phyloP scores from a whole-genome alignment of 305 asterid genomes.

The Fraxinus greggii region DNA sequence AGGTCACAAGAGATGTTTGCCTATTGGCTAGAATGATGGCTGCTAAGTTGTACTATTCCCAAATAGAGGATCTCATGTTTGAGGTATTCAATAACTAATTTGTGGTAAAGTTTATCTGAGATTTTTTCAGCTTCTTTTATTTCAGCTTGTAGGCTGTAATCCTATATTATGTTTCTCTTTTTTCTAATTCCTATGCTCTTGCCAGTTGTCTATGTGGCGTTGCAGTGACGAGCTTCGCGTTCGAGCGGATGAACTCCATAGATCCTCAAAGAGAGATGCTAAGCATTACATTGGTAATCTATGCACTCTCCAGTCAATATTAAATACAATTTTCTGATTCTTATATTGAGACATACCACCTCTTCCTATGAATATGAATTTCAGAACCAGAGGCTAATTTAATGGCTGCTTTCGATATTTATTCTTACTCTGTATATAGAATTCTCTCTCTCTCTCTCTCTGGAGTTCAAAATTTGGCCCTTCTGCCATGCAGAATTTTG shows the following conservation, averaged over 20 bases:
- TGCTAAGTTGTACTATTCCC: slow-evolving; percentile 34
- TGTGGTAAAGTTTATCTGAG: neutral
- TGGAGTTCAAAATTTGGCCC: neutral
- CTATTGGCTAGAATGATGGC: slow-evolving; percentile 44
- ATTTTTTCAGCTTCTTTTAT: neutral
- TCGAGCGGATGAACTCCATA: slow-evolving; percentile 43
- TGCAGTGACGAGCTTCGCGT: slow-evolving; percentile 52
- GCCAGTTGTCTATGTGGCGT: slow-evolving; percentile 61
- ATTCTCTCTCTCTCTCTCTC: neutral
- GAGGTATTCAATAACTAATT: slow-evolving; percentile 23
- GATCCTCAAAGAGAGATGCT: slow-evolving; percentile 50
- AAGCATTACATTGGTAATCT: slow-evolving; percentile 50
- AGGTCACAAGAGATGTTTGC: slow-evolving; percentile 38
- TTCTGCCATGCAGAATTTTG: slow-evolving; percentile 43
- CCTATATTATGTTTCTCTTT: neutral
- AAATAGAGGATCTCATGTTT: slow-evolving; percentile 40
- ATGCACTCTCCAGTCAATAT: neutral
- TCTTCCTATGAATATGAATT: neutral
- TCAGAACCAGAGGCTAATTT: neutral
- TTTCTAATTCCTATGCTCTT: slow-evolving; percentile 9
- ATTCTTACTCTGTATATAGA: neutral
- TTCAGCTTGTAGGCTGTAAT: neutral
- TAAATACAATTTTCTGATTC: neutral
- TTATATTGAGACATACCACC: neutral
- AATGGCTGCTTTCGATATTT: neutral